These are phyloP conservation scores for Pleomassaria siparia DNA, from an alignment of 2,329 filamentous ascomycete species.

Conservation along the genomic window DNA sequence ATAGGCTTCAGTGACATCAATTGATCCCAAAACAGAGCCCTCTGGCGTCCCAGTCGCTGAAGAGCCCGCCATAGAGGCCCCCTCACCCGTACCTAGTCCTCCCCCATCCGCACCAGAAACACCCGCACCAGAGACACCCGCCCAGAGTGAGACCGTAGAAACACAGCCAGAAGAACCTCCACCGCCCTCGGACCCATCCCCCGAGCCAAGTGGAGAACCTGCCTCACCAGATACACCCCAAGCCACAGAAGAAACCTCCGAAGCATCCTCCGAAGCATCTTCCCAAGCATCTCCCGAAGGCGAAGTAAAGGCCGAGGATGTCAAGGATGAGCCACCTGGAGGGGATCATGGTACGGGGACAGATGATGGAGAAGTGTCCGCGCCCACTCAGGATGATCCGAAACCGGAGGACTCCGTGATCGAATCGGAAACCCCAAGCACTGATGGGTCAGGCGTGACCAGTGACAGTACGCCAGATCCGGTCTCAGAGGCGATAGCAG, in stretches of 20 bases:
- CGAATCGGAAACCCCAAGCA: slow-evolving; percentile 1
- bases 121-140: slow-evolving; percentile 9
- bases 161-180: slow-evolving; percentile 11
- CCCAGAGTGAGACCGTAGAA: slow-evolving; percentile 7
- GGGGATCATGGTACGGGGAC: slow-evolving; percentile 5
- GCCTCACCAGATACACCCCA: not conserved
- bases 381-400: slow-evolving; percentile 6
- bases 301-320: slow-evolving; percentile 20
- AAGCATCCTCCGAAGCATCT: slow-evolving; percentile 13
- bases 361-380: slow-evolving; percentile 1
- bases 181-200: slow-evolving; percentile 6
- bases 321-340: slow-evolving; percentile 30
- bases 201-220: slow-evolving; percentile 7
- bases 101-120: slow-evolving; percentile 13
- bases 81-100: slow-evolving; percentile 13
- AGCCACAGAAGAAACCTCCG: not conserved
- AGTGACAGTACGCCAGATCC: slow-evolving; percentile 8
- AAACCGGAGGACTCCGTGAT: slow-evolving; percentile 1
- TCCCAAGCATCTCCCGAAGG: slow-evolving; percentile 12
- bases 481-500: slow-evolving; percentile 2
- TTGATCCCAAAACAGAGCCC: slow-evolving; percentile 23
- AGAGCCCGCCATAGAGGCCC: slow-evolving; percentile 15
- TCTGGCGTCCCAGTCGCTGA: slow-evolving; percentile 18
- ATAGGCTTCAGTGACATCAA: slow-evolving; percentile 7
- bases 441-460: slow-evolving; percentile 10